Evolutionary conservation across 1,284 basidiomycete genomes (phyloP).

Genomic region (Puccinia triticina): DNA sequence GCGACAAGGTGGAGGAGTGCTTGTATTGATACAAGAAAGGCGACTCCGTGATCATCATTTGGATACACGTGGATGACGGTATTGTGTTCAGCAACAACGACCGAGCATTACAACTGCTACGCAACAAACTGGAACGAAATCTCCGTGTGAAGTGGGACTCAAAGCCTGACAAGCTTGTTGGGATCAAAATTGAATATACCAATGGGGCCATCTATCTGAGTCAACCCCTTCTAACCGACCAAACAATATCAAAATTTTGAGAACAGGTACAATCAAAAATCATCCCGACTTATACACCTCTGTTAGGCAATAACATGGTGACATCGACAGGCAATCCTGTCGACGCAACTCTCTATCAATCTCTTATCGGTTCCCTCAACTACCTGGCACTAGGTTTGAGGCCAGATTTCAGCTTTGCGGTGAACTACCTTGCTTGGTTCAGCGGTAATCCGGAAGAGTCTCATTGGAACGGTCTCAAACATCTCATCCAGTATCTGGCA

Average conservation of each 20-base stretch:
- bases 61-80: constrained; percentile 24
- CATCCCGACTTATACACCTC: no score
- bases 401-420: no score
- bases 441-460: background rate
- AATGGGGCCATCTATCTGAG: background rate
- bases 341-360: background rate
- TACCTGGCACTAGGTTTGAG: no score
- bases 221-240: background rate
- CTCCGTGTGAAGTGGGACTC: background rate
- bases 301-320: background rate
- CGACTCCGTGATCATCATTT: background rate
- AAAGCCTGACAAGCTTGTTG: background rate
- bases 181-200: background rate
- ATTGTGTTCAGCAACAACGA: constrained; percentile 5
- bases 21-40: background rate
- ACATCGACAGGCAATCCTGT: background rate
- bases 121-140: background rate
- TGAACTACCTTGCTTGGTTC: background rate
- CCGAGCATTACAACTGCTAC: background rate
- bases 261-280: background rate
- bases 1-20: no score
- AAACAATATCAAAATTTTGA: background rate
- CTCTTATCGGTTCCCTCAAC: no score
- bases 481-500: background rate
- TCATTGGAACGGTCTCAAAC: background rate